Evolutionary conservation across 257 asterid genomes (phyloP).

Genomic region (Solanum paucissectum): DNA sequence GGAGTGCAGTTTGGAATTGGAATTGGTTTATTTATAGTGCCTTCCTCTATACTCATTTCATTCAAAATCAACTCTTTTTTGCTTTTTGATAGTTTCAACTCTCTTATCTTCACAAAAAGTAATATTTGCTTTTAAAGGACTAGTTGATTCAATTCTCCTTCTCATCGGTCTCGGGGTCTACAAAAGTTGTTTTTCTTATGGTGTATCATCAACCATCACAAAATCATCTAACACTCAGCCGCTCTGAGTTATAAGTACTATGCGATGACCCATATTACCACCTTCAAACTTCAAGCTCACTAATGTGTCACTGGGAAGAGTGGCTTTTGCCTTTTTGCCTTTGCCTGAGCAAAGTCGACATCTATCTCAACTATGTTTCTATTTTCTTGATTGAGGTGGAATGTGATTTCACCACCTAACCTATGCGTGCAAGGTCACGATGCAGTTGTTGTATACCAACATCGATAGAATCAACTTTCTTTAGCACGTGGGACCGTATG

Average conservation of each 20-base stretch:
- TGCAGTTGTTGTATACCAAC: neutral
- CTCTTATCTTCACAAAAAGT: too few species aligned
- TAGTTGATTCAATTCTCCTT: neutral
- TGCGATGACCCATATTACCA: neutral
- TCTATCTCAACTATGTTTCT: neutral
- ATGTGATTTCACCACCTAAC: neutral
- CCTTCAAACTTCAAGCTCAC: neutral
- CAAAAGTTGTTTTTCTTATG: too few species aligned
- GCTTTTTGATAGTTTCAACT: neutral
- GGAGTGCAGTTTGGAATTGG: neutral
- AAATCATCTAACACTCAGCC: neutral
- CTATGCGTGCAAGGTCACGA: neutral
- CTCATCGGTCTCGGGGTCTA: neutral
- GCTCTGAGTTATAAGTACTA: neutral
- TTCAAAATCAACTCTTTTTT: neutral
- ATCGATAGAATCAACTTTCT: neutral
- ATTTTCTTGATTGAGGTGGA: neutral
- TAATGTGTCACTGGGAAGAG: neutral
- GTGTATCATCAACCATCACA: neutral
- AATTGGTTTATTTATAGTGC: too few species aligned
- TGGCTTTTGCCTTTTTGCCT: neutral
- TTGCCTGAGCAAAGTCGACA: neutral
- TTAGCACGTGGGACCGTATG: neutral
- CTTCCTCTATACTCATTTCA: neutral
- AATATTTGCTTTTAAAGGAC: neutral